Evolutionary conservation across 345 rosid species (phyloP), one percentile per base, ranked within the genome.

Genomic region (Salix viminalis): DNA sequence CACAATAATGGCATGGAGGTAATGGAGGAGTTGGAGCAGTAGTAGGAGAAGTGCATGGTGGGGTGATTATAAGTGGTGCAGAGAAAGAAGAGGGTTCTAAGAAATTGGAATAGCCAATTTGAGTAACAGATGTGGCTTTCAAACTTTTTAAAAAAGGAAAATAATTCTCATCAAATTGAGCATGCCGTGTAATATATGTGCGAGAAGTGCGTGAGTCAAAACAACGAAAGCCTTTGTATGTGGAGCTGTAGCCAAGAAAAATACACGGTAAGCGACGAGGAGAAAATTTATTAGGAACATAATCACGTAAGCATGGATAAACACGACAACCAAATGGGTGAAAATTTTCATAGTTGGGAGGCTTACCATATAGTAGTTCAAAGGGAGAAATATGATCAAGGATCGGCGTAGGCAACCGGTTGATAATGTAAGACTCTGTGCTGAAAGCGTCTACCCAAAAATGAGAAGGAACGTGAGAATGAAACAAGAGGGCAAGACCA

Each of bases 341-440:
- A 26, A 75, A 48, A 46, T 16, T 23, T 7, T n/a, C 5, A 32
- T 64, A 44, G 44, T 75, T 8, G 0, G 71, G 36, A 41, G 39
- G 2, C 12, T 19, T 2, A 14, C 44, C 34, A 24, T 19, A 60
- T 36, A 36, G 13, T 8, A 37, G 11, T 4, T 60, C 7, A 15
- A 39, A 30, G 3, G 37, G 54, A 15, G 58, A 52, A 3, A n/a
- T 6, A 65, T 34, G 34, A 37, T 32, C 23, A 2, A 61, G 5
- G 12, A 64, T n/a, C 21, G 70, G 58, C 0, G 60, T 42, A 0
- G 68, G 77, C 23, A 65, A 65, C 0, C 48, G 32, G 41, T 67
- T 75, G 41, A 74, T 74, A 21, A 74, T 44, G 32, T 37, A 74
- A 2, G 18, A 23, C 6, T 44, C 70, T 19, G 60, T 74, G 56